Evolutionary conservation across 768 basidiomycete genomes (phyloP).

Genomic region (Steccherinum ochraceum): DNA sequence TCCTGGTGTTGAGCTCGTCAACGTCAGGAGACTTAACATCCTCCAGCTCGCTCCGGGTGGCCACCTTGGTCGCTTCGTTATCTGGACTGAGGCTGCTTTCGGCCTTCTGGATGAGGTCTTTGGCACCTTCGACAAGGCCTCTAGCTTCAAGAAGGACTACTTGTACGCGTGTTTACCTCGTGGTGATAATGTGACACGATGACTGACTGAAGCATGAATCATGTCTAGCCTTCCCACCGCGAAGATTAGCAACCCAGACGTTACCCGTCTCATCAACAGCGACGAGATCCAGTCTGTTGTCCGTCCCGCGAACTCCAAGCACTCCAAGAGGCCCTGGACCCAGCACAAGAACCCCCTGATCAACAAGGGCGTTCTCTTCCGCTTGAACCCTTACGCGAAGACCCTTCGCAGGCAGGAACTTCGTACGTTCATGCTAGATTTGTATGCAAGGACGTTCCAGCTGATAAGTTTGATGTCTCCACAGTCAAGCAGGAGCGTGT

Average conservation of each 20-base stretch:
- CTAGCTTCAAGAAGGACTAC: slow-evolving; percentile 85
- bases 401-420: slow-evolving; percentile 84
- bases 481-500: slow-evolving; percentile 76
- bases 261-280: slow-evolving; percentile 97
- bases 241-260: slow-evolving; percentile 96
- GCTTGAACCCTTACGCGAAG: slow-evolving; percentile 98
- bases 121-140: slow-evolving; percentile 89
- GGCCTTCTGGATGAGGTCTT: slow-evolving; percentile 89
- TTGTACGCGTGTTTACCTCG: too few species aligned
- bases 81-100: slow-evolving; percentile 98
- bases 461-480: slow-evolving; percentile 10
- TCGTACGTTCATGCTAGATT: slow-evolving; percentile 42
- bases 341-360: slow-evolving; percentile 98
- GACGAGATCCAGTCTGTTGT: slow-evolving; percentile 97
- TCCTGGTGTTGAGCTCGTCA: slow-evolving; percentile 96
- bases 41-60: slow-evolving; percentile 99
- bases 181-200: too few species aligned
- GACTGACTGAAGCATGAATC: too few species aligned
- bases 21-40: slow-evolving; percentile 90
- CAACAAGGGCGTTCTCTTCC: slow-evolving; percentile 93
- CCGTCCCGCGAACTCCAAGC: slow-evolving; percentile 80
- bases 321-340: slow-evolving; percentile 91
- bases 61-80: slow-evolving; percentile 96
- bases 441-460: not conserved
- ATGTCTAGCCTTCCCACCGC: slow-evolving; percentile 89